Base-by-base conservation (phyloP, 169 alveolate genomes). In the Pseudocohnilembus persalinus region DNA sequence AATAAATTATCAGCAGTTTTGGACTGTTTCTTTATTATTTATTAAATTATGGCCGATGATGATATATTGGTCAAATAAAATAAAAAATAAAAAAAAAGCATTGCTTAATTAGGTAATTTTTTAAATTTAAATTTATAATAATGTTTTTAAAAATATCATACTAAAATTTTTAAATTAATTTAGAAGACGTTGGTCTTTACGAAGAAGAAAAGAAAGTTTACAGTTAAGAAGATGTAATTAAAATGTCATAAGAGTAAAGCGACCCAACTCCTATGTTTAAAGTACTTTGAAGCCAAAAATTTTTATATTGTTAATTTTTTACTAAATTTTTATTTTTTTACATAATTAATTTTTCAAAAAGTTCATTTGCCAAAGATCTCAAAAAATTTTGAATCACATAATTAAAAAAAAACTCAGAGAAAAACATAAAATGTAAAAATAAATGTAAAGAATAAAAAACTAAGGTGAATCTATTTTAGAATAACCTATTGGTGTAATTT, bases 321-420 rank as follows among this genome's bases (percentile, higher is more conserved):
- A 63, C 79, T 73, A 83, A 81, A 31, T 77, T 84, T 16, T 77
- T 86, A 73, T 84, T 91, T 32, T 91, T 91, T n/a, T n/a, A n/a
- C n/a, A n/a, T n/a, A n/a, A n/a, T n/a, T n/a, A n/a, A n/a, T n/a
- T n/a, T n/a, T n/a, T n/a, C n/a, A n/a, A n/a, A 63, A 83, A 91
- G 65, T 77, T 83, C 26, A 87, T 91, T 28, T 91, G 95, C 73
- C 92, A 91, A 73, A 89, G 88, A 34, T 88, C 89, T 28, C 88
- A 89, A 77, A 85, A 74, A 73, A 30, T 87, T 6, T 85, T 91
- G 28, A 91, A 91, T 79, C 64, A 74, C 49, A 80, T 91, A 64
- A 77, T 88, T 4, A 83, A 82, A 31, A 65, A 75, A 64, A 88
- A 84, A 73, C 89, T 89, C 32, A 80, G 77, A 81, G 91, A 75